Base-by-base conservation (phyloP, 1,139 yeast genomes). In the Nakaseomyces kungkrabaensis region DNA sequence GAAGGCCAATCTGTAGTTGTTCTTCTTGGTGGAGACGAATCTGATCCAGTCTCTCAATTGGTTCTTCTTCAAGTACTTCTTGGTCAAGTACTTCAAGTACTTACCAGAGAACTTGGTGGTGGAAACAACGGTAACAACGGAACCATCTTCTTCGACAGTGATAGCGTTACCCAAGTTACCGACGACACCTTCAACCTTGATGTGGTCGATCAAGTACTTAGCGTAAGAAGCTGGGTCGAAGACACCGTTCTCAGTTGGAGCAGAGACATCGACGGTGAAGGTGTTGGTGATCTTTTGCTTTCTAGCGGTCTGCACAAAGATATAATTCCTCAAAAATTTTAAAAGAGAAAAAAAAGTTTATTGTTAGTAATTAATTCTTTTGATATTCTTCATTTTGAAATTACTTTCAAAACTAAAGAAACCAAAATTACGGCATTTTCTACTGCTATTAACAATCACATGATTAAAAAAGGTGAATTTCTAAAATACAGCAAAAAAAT, bases 41-140 rank as follows among this genome's bases (percentile, higher is more conserved):
- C 98, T 94, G 77, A 94, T 89, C 98, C 98, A 92, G 81, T 92
- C 98, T 81, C 94, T 85, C 80, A 90, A 86, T 78, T 87, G 95
- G 94, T 89, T 88, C 88, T 92, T 92, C 96, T 92, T 92, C 77
- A 92, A 87, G 94, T 88, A 92, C 83, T 95, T 90, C 89, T 92
- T 92, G 72, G 97, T 87, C 74, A 92, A 81, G 92, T 90, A 92
- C 82, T 92, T 92, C 76, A 89, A 85, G 95, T 92, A 92, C 81
- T 94, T 92, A 79, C 99, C 99, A 66, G 97, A 89, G 92, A 94
- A 92, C 79, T 88, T 85, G 76, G 85, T 81, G 77, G 85, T 81
- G 63, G 97, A 79, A 63, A 85, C 89, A 75, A 89, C 85, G 68
- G 92, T 83, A 71, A 87, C 89, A 69, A 79, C 73, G 75, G 81